Evolutionary conservation across 73 alveolate species (phyloP), one percentile per base, ranked within the genome.

Genomic region (Diophrys appendiculata): DNA sequence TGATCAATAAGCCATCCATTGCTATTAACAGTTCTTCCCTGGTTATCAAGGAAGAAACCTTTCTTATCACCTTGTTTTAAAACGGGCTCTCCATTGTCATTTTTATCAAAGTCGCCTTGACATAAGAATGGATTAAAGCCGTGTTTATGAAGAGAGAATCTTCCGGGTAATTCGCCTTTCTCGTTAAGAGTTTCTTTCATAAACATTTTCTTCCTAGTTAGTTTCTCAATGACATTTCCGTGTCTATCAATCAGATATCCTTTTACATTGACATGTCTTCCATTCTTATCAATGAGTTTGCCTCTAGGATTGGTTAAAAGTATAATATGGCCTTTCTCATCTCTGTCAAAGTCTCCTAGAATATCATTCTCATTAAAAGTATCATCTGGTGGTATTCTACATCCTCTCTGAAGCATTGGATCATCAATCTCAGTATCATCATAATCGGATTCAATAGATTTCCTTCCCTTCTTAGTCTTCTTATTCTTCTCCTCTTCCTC

Each of bases 321-420:
- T 26, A 85, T 79, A 24, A 71, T 79, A 60, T 85, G 69, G 2
- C 93, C 93, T 55, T 65, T 78, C 22, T 85, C 93, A 30, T 85
- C 93, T 28, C 79, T 25, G 65, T 85, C 93, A 52, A 85, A 85
- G 30, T 85, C 88, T 26, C 93, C 93, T 69, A 85, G 32, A 0
- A 85, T 67, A 26, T 72, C 86, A 35, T 85, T 82, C 53, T 77
- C 93, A 53, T 85, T 85, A 79, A 85, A 85, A 2, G 52, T 25
- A n/a, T 60, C 31, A 70, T 78, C 82, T 18, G 43, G 73, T 65
- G 73, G 72, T 60, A 65, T 13, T 68, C 72, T 22, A 64, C 25
- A 5, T 5, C 24, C 14, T 64, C 27, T 72, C 29, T 74, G 82
- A 27, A 76, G 81, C 13, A 65, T 60, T 18, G 81, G 65, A 72